Evolutionary conservation across 2,329 filamentous ascomycete genomes (phyloP).

Genomic region (Davidsoniella australis): DNA sequence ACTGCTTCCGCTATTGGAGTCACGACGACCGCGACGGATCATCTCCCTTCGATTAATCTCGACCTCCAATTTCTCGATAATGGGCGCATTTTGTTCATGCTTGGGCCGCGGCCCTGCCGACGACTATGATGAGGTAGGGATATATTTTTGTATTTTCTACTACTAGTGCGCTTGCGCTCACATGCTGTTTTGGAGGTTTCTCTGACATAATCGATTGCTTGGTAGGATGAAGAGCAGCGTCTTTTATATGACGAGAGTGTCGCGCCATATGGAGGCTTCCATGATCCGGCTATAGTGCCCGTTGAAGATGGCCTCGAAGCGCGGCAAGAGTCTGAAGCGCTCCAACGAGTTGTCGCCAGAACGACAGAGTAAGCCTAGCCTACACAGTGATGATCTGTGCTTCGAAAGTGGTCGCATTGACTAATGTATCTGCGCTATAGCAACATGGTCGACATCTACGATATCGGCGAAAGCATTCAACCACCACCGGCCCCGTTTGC

Average conservation of each 20-base stretch:
- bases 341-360: constrained; percentile 45
- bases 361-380: constrained; percentile 39
- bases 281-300: constrained; percentile 34
- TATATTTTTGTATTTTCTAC: neutral
- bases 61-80: neutral
- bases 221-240: constrained; percentile 39
- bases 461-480: constrained; percentile 31
- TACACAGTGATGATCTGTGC: neutral
- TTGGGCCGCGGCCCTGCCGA: constrained; percentile 6
- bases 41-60: too few species aligned
- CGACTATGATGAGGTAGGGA: constrained; percentile 7
- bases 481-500: constrained; percentile 25
- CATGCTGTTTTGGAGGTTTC: too few species aligned
- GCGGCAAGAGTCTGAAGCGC: constrained; percentile 45
- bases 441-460: constrained; percentile 52
- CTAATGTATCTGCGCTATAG: constrained; percentile 21
- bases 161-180: too few species aligned
- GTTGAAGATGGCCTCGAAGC: constrained; percentile 45
- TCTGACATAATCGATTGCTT: neutral
- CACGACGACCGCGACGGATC: too few species aligned
- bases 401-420: constrained; percentile 3
- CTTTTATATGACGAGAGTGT: constrained; percentile 42
- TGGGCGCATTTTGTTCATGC: constrained; percentile 10
- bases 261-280: constrained; percentile 46
- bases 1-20: too few species aligned